Percentiles rank a stretch among this genome's conserved stretches.
Conservation (phyloP, 2,329 filamentous ascomycete species). For the Madurella mycetomatis region DNA sequence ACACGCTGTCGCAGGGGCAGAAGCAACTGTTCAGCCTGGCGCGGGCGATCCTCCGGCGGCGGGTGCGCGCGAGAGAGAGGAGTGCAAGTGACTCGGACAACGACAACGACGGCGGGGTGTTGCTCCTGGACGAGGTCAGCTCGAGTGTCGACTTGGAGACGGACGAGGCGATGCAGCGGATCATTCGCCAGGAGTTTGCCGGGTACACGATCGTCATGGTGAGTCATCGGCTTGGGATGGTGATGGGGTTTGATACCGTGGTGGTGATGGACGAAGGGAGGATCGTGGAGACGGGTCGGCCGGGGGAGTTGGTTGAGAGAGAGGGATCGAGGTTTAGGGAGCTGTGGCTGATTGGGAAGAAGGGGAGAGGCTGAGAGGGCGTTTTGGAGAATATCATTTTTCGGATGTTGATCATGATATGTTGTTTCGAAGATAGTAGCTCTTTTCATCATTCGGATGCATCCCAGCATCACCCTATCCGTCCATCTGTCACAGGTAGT, state of each 20-base stretch:
- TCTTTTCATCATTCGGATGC: no score
- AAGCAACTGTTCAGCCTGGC: slow-evolving; percentile 61
- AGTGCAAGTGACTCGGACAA: not conserved
- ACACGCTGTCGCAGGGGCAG: slow-evolving; percentile 54
- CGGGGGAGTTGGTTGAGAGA: slow-evolving; percentile 16
- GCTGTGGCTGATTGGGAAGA: slow-evolving; percentile 22
- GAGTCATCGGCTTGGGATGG: slow-evolving; percentile 45
- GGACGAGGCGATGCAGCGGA: slow-evolving; percentile 39
- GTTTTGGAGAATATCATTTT: not conserved
- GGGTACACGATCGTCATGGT: slow-evolving; percentile 51
- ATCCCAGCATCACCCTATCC: not conserved
- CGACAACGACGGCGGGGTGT: slow-evolving; percentile 23
- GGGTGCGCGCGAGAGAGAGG: slow-evolving; percentile 15
- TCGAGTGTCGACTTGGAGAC: slow-evolving; percentile 40
- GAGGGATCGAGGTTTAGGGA: slow-evolving; percentile 23
- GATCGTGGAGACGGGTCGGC: slow-evolving; percentile 38
- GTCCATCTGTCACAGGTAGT: not conserved
- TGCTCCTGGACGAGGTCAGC: slow-evolving; percentile 42
- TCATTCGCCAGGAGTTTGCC: slow-evolving; percentile 38
- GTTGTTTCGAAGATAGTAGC: not conserved
- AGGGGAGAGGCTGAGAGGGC: not conserved
- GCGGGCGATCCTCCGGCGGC: slow-evolving; percentile 48
- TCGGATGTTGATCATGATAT: not conserved
- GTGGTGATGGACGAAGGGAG: slow-evolving; percentile 47
- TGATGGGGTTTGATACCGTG: slow-evolving; percentile 50